phyloP scores from a whole-genome alignment of 2,329 filamentous ascomycete species.

The Cytospora paraplurivora region DNA sequence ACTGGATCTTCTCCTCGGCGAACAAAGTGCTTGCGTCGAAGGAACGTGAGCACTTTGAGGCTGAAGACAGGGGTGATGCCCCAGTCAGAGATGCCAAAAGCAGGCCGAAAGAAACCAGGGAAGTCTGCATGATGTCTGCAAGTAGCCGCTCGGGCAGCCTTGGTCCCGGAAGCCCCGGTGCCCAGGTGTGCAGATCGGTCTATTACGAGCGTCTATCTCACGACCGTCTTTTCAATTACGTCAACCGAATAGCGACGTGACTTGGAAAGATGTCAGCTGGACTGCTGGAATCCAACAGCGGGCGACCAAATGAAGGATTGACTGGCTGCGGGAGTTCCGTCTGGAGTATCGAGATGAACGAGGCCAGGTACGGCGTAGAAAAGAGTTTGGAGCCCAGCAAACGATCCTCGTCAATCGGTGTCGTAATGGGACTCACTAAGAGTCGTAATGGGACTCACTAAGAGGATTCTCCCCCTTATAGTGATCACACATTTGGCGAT shows the following conservation, averaged over 20 bases:
- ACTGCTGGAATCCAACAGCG: neutral
- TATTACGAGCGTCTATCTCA: slow-evolving; percentile 3
- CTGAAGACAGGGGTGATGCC: slow-evolving; percentile 15
- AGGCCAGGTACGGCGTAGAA: too few relatives aligned
- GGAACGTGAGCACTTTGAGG: slow-evolving; percentile 1
- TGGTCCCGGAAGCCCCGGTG: neutral
- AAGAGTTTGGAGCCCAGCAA: neutral
- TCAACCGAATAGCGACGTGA: slow-evolving; percentile 3
- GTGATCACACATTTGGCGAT: neutral
- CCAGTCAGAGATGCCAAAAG: slow-evolving; percentile 10
- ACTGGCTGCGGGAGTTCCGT: neutral
- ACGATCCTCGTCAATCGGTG: neutral
- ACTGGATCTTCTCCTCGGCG: slow-evolving; percentile 7
- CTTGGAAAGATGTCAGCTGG: neutral
- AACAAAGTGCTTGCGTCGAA: slow-evolving; percentile 1
- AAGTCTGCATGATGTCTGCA: slow-evolving; percentile 4
- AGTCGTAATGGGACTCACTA: neutral
- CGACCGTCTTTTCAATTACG: slow-evolving; percentile 6
- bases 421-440: neutral
- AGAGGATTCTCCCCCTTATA: slow-evolving; percentile 5
- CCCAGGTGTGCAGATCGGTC: neutral
- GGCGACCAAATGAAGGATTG: neutral
- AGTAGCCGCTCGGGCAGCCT: slow-evolving; percentile 1
- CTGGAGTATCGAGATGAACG: too few relatives aligned
- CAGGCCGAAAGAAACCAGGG: slow-evolving; percentile 4